Evolutionary conservation across 768 basidiomycete species (phyloP).

Genomic region (Leucosporidium creatinivorum): DNA sequence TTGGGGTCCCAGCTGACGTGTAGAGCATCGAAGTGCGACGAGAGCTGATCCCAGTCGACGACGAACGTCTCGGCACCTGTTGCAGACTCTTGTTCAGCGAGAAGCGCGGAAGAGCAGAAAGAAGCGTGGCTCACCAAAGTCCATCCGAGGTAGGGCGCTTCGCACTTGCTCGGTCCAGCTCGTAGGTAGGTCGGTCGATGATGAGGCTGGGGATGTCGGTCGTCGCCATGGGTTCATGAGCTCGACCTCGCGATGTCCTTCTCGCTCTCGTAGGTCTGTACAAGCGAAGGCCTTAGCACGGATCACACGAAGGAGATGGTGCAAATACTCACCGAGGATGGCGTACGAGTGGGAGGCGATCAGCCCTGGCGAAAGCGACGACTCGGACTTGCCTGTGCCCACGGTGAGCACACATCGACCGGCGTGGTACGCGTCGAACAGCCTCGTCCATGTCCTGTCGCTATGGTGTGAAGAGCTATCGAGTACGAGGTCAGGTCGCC

Average conservation of each 20-base stretch:
- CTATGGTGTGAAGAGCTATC: background rate
- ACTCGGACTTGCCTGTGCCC: conserved; percentile 12
- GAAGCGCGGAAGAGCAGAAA: no score
- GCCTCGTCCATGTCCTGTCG: conserved; percentile 12
- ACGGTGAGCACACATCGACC: conserved; percentile 28
- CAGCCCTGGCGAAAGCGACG: background rate
- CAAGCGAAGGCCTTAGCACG: background rate
- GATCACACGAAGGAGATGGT: no score
- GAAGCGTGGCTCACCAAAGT: no score
- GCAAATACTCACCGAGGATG: conserved; percentile 14
- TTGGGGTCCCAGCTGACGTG: conserved; percentile 82
- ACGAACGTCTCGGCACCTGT: background rate
- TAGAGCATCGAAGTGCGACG: conserved; percentile 66
- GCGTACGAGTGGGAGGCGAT: conserved; percentile 28
- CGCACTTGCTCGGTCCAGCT: background rate
- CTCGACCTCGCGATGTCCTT: conserved; percentile 11
- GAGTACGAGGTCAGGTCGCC: no score
- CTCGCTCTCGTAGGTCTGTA: conserved; percentile 8
- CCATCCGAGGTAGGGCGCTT: background rate
- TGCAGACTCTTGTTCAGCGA: no score
- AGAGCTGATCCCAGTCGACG: conserved; percentile 68
- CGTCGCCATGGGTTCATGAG: conserved; percentile 23
- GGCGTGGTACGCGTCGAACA: background rate
- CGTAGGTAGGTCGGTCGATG: background rate
- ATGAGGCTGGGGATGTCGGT: background rate